A percentile compares a stretch with the other conserved stretches of the same genome.
Conservation (phyloP, 495 filamentous ascomycete species). For the Aspergillus asperescens region DNA sequence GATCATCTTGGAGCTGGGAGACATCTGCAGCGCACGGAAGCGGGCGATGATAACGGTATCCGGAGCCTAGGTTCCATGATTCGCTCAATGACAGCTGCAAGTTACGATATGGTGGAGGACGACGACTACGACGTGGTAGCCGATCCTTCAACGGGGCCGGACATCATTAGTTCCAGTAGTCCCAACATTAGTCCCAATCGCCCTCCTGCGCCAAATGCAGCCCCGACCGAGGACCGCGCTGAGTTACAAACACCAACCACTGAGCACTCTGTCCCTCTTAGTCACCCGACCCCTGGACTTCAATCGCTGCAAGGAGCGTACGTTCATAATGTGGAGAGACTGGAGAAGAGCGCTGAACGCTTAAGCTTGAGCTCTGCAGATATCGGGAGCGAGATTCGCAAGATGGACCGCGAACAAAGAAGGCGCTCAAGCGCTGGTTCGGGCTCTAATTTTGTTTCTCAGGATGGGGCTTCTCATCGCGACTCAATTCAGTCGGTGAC, state of each 20-base stretch:
- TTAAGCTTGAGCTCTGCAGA: conserved; percentile 71
- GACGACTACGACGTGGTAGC: conserved; percentile 39
- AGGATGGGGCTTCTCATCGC: conserved; percentile 52
- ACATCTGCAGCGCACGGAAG: conserved; percentile 24
- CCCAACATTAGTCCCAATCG: conserved; percentile 16
- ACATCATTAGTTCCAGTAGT: conserved; percentile 21
- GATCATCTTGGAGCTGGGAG: conserved; percentile 24
- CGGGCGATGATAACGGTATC: conserved; percentile 23
- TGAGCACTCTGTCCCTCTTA: conserved; percentile 54
- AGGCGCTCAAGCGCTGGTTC: conserved; percentile 41
- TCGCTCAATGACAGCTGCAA: conserved; percentile 38
- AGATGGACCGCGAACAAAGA: conserved; percentile 73
- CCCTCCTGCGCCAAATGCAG: conserved; percentile 33
- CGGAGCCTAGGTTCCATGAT: conserved; percentile 35
- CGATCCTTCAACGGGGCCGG: conserved; percentile 27
- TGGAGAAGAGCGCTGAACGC: conserved; percentile 77
- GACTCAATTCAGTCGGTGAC: conserved; percentile 56
- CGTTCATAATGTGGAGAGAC: conserved; percentile 69
- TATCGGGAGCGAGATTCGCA: conserved; percentile 76
- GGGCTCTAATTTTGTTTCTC: conserved; percentile 55
- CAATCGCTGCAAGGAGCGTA: conserved; percentile 70
- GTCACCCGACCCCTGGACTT: conserved; percentile 72
- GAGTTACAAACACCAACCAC: conserved; percentile 55
- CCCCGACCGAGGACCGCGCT: conserved; percentile 27
- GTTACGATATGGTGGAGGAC: conserved; percentile 44